These are phyloP conservation scores for Irpex rosettiformis DNA, from an alignment of 1,284 basidiomycete species.

Conservation along the genomic window DNA sequence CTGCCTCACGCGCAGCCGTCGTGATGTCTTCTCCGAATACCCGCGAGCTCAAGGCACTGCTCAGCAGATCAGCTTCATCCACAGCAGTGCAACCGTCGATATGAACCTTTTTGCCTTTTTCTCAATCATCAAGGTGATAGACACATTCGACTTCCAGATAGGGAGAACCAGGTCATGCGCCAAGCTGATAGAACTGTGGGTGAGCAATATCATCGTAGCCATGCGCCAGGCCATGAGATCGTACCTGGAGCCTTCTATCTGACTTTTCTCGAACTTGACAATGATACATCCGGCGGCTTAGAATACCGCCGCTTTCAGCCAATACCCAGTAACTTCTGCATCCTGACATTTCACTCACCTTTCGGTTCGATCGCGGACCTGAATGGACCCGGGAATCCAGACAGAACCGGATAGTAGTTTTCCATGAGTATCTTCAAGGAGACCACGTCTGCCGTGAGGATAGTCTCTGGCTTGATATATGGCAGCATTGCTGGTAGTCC, in stretches of 20 bases:
- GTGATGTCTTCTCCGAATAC: slow-evolving; percentile 79
- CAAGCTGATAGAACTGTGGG: slow-evolving; percentile 43
- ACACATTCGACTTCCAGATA: slow-evolving; percentile 88
- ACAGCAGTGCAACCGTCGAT: not conserved
- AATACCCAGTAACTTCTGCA: slow-evolving; percentile 1
- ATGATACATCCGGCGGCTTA: slow-evolving; percentile 13
- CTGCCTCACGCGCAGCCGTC: slow-evolving; percentile 40
- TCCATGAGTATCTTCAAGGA: slow-evolving; percentile 68
- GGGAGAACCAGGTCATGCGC: slow-evolving; percentile 78
- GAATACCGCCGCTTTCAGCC: slow-evolving; percentile 2
- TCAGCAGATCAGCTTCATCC: not conserved
- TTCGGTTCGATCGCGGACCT: slow-evolving; percentile 42
- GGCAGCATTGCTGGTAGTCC: slow-evolving; percentile 82
- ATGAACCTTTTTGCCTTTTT: slow-evolving; percentile 87
- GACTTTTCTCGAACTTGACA: slow-evolving; percentile 14
- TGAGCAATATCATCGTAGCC: not conserved
- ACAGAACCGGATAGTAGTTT: slow-evolving; percentile 75
- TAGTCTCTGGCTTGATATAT: slow-evolving; percentile 62
- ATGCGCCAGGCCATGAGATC: not conserved
- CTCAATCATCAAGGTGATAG: slow-evolving; percentile 87
- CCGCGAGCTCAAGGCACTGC: slow-evolving; percentile 72
- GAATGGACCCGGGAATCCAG: slow-evolving; percentile 61
- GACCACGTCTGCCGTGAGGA: slow-evolving; percentile 59
- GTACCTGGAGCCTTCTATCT: slow-evolving; percentile 7
- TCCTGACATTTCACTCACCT: slow-evolving; percentile 42